Evolutionary conservation across 75 land plant species (phyloP).

Genomic region (Ceratopteris richardii): DNA sequence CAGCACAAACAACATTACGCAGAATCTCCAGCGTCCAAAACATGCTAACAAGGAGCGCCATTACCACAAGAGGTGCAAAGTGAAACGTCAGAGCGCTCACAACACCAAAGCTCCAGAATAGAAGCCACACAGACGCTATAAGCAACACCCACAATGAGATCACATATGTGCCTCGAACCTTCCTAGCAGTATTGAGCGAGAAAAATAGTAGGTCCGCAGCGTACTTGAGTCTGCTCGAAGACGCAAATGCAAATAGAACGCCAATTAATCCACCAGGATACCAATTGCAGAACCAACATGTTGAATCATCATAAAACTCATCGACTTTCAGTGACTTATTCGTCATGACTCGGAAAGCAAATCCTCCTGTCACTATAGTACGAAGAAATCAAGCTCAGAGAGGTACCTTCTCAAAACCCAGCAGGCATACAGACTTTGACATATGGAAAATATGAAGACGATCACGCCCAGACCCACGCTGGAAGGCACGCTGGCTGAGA

Average conservation of each 20-base stretch:
- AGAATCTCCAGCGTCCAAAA: constrained; percentile 59
- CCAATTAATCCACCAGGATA: no score
- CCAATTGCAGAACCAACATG: no score
- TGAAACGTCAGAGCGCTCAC: constrained; percentile 1
- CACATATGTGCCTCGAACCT: background rate
- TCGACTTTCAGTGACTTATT: constrained; percentile 16
- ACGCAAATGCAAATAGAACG: no score
- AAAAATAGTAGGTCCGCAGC: background rate
- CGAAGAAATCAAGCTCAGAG: no score
- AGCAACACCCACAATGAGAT: background rate
- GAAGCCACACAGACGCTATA: background rate
- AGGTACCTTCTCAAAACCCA: constrained; percentile 25
- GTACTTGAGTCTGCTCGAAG: background rate
- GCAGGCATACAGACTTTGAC: constrained; percentile 37
- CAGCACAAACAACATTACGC: constrained; percentile 30
- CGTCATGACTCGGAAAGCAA: constrained; percentile 15
- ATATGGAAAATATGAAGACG: constrained; percentile 15
- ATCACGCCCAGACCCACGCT: constrained; percentile 19
- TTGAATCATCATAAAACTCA: no score
- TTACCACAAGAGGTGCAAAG: constrained; percentile 28
- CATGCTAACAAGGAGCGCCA: constrained; percentile 37
- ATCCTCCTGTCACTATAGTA: constrained; percentile 36
- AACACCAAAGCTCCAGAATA: constrained; percentile 7
- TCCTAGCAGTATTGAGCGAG: background rate
- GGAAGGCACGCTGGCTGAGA: constrained; percentile 16